phyloP scores from a whole-genome alignment of 371 early-diverging fungal genomes.

The Dinochytrium kinnereticum region DNA sequence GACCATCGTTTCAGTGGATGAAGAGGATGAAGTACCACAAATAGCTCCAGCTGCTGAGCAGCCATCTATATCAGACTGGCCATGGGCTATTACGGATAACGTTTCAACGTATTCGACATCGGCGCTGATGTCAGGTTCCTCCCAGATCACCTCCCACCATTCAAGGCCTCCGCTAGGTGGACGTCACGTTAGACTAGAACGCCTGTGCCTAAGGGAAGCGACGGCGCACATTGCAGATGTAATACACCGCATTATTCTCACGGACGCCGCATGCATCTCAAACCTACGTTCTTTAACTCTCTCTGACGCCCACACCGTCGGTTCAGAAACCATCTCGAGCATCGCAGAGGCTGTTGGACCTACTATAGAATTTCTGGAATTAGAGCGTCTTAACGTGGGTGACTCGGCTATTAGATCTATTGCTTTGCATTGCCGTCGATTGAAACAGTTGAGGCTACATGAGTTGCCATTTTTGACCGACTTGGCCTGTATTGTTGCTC shows the following conservation, averaged over 20 bases:
- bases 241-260: constrained; percentile 7
- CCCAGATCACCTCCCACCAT: no score
- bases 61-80: no score
- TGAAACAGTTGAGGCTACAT: constrained; percentile 18
- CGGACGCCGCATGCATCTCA: constrained; percentile 5
- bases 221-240: constrained; percentile 20
- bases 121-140: background rate
- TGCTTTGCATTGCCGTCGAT: background rate
- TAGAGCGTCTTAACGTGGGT: constrained; percentile 17
- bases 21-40: background rate
- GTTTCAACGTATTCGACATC: background rate
- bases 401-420: constrained; percentile 16
- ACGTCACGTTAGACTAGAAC: constrained; percentile 6
- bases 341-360: constrained; percentile 8
- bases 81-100: no score
- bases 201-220: constrained; percentile 16
- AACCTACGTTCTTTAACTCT: constrained; percentile 17
- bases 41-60: constrained; percentile 4
- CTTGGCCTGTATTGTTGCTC: background rate
- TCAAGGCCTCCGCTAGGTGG: background rate
- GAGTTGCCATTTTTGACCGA: background rate
- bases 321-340: constrained; percentile 17
- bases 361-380: constrained; percentile 17
- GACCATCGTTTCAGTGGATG: background rate
- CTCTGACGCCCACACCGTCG: constrained; percentile 19